Percentiles rank a stretch among this genome's conserved stretches.
These are phyloP conservation scores for Fraxinus paxiana DNA, from an alignment of 305 asterid genomes.

Conservation along the genomic window DNA sequence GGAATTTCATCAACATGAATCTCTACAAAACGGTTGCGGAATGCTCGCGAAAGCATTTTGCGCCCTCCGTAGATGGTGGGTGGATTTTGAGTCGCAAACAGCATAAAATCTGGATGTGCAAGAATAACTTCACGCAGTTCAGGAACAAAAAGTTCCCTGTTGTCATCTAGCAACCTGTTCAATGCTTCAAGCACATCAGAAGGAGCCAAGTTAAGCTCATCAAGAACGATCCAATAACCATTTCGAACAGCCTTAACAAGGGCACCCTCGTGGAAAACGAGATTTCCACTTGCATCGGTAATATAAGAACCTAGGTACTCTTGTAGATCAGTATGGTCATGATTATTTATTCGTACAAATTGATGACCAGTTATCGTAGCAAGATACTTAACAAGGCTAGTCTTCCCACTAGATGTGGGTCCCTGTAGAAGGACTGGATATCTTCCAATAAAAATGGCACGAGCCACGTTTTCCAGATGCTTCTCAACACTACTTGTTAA, in stretches of 20 bases:
- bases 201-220: slow-evolving; percentile 99
- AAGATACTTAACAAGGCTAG: slow-evolving; percentile 89
- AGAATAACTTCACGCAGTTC: slow-evolving; percentile 72
- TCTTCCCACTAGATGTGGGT: slow-evolving; percentile 98
- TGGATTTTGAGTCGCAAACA: slow-evolving; percentile 98
- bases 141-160: slow-evolving; percentile 92
- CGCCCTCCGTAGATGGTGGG: slow-evolving; percentile 95
- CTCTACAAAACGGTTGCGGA: slow-evolving; percentile 98
- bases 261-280: slow-evolving; percentile 84
- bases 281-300: slow-evolving; percentile 85
- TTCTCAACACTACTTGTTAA: slow-evolving; percentile 68
- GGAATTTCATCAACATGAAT: slow-evolving; percentile 99
- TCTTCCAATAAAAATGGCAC: slow-evolving; percentile 69
- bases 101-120: slow-evolving; percentile 86
- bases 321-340: slow-evolving; percentile 97
- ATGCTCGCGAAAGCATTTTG: slow-evolving; percentile 91
- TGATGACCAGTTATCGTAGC: slow-evolving; percentile 76
- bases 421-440: slow-evolving; percentile 96
- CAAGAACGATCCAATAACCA: slow-evolving; percentile 96
- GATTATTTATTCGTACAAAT: slow-evolving; percentile 90
- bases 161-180: slow-evolving; percentile 90
- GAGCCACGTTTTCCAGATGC: slow-evolving; percentile 73
- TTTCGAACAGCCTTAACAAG: slow-evolving; percentile 90
- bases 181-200: slow-evolving; percentile 97
- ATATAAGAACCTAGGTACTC: slow-evolving; percentile 94